Conservation (phyloP, 2,329 filamentous ascomycete species). For the Aspergillus tanneri region DNA sequence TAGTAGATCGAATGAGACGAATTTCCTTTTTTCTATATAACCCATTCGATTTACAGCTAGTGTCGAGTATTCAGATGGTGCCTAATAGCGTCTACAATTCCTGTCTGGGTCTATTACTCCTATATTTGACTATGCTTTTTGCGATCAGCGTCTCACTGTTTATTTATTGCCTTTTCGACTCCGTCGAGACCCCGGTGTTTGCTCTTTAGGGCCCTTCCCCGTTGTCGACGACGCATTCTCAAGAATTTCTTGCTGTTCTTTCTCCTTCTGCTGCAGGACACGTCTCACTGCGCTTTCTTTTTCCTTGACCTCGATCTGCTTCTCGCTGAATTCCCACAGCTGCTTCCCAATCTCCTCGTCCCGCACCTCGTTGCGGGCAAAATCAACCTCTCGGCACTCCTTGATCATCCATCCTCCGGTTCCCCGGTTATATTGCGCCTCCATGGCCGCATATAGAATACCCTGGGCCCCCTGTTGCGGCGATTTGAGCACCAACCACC, state of each 20-base stretch:
- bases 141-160: too few relatives aligned
- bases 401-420: slow-evolving; percentile 74
- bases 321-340: slow-evolving; percentile 87
- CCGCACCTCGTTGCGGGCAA: slow-evolving; percentile 68
- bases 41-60: too few relatives aligned
- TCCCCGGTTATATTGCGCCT: slow-evolving; percentile 64
- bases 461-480: slow-evolving; percentile 81
- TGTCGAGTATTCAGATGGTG: too few relatives aligned
- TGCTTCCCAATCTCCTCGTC: slow-evolving; percentile 79
- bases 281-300: slow-evolving; percentile 69
- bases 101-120: neutral
- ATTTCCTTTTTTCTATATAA: slow-evolving; percentile 32
- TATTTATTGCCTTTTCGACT: slow-evolving; percentile 37
- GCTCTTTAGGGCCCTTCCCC: slow-evolving; percentile 23
- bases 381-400: slow-evolving; percentile 77
- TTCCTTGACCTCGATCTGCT: slow-evolving; percentile 76
- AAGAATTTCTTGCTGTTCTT: slow-evolving; percentile 23
- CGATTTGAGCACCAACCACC: slow-evolving; percentile 87
- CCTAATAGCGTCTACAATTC: too few relatives aligned
- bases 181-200: slow-evolving; percentile 40
- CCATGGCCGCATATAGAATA: slow-evolving; percentile 82
- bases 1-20: slow-evolving; percentile 36
- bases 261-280: slow-evolving; percentile 56
- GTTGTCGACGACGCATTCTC: slow-evolving; percentile 5
- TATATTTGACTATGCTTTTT: slow-evolving; percentile 2